Percentiles rank a stretch among this genome's conserved stretches.
phyloP scores from a whole-genome alignment of 169 alveolate species.

The Perkinsus chesapeaki region DNA sequence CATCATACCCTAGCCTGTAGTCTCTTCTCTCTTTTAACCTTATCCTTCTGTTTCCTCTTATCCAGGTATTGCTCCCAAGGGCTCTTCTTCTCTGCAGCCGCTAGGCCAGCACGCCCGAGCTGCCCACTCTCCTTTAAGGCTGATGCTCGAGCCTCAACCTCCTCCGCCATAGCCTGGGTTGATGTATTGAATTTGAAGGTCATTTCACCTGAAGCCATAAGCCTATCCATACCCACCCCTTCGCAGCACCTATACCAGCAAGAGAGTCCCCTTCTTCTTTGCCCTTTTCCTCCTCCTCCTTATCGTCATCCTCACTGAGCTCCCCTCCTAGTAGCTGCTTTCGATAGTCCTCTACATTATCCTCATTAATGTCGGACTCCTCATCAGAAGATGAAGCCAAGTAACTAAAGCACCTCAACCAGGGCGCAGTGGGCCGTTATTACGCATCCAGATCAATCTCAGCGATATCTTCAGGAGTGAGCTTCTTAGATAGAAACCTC shows the following conservation, averaged over 20 bases:
- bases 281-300: not conserved
- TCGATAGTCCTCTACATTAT: not conserved
- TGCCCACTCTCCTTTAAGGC: not conserved
- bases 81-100: not conserved
- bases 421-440: not conserved
- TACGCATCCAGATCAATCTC: not conserved
- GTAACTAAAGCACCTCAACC: not conserved
- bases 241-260: not conserved
- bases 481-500: conserved; percentile 27
- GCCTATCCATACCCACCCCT: not conserved
- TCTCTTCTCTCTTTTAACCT: conserved; percentile 17
- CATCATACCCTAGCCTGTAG: not conserved
- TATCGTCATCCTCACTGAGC: not conserved
- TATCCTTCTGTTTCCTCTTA: conserved; percentile 28
- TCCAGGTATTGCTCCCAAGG: conserved; percentile 35
- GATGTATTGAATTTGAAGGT: not conserved
- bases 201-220: not conserved
- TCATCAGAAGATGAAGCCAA: not conserved
- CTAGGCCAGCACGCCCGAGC: not conserved
- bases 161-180: not conserved
- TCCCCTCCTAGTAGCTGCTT: not conserved
- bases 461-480: not conserved
- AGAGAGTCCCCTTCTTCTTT: not conserved
- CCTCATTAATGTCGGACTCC: not conserved
- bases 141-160: not conserved